Percentiles rank a stretch among this genome's conserved stretches.
These are phyloP conservation scores for Psilocybe azurescens DNA, from an alignment of 768 basidiomycete species.

Conservation along the genomic window DNA sequence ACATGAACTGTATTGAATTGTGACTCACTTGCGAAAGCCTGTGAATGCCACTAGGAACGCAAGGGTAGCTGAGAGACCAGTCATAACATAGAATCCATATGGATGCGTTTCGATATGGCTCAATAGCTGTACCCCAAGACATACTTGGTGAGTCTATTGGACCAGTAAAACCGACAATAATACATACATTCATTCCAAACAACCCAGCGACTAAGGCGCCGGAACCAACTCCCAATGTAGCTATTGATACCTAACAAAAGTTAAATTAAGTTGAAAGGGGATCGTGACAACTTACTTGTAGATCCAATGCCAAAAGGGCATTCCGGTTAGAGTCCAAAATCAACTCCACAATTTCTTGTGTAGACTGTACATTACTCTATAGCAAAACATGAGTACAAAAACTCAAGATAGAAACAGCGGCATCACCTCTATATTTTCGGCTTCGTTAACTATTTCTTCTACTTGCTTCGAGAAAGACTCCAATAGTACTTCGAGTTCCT, in stretches of 20 bases:
- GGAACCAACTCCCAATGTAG: constrained; percentile 89
- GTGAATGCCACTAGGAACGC: constrained; percentile 66
- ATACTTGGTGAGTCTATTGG: constrained; percentile 14
- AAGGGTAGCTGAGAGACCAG: constrained; percentile 59
- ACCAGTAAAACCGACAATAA: constrained; percentile 4
- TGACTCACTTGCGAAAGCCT: constrained; percentile 67
- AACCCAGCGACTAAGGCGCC: constrained; percentile 90
- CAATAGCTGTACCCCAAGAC: constrained; percentile 53
- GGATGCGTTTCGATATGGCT: constrained; percentile 76
- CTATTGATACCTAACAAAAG: constrained; percentile 80
- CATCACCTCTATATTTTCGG: constrained; percentile 81
- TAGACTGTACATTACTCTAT: constrained; percentile 92
- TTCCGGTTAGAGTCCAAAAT: constrained; percentile 97
- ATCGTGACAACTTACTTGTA: constrained; percentile 61
- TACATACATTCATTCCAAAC: constrained; percentile 95
- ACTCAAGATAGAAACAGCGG: background rate
- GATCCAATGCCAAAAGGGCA: constrained; percentile 86
- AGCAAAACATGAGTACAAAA: constrained; percentile 1
- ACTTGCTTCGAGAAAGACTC: constrained; percentile 97
- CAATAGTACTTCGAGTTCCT: constrained; percentile 91
- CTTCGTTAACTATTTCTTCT: constrained; percentile 94
- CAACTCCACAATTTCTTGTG: constrained; percentile 97
- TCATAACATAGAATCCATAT: constrained; percentile 76
- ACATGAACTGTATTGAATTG: background rate
- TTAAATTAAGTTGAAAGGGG: constrained; percentile 7